These are phyloP conservation scores for Cylindrotheca fusiformis DNA, from an alignment of 108 stramenopile genomes.

Conservation along the genomic window DNA sequence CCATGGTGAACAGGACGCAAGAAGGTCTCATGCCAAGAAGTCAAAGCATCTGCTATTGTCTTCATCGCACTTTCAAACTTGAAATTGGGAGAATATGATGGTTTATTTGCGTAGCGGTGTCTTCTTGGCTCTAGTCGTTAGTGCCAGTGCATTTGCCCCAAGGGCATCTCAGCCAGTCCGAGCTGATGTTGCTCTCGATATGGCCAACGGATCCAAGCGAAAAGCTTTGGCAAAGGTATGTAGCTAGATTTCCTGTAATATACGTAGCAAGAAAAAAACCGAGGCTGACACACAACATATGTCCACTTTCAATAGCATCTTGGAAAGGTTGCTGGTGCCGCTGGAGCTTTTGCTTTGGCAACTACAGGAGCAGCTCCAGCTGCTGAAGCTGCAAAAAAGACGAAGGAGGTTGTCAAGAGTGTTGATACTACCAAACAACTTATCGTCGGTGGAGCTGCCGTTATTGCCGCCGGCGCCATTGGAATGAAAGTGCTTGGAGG, in stretches of 20 bases:
- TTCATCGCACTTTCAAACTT: too few species aligned
- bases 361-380: slow-evolving; percentile 67
- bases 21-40: too few species aligned
- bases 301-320: slow-evolving; percentile 28
- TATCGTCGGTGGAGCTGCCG: slow-evolving; percentile 59
- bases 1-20: too few species aligned
- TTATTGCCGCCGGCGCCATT: slow-evolving; percentile 61
- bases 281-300: neutral
- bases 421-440: slow-evolving; percentile 63
- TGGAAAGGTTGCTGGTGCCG: slow-evolving; percentile 65
- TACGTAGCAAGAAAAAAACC: neutral
- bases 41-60: too few species aligned
- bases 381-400: slow-evolving; percentile 58
- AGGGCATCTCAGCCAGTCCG: slow-evolving; percentile 15
- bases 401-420: slow-evolving; percentile 60
- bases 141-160: slow-evolving; percentile 29
- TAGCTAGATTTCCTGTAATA: neutral
- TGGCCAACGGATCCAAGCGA: slow-evolving; percentile 62
- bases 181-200: slow-evolving; percentile 48
- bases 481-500: slow-evolving; percentile 40
- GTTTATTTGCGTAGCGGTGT: slow-evolving; percentile 4
- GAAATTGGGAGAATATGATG: slow-evolving; percentile 5
- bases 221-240: slow-evolving; percentile 68
- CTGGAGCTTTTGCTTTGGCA: slow-evolving; percentile 61
- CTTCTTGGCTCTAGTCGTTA: slow-evolving; percentile 21